Conservation (phyloP, 306 rosid genomes). For the Urtica urens region DNA sequence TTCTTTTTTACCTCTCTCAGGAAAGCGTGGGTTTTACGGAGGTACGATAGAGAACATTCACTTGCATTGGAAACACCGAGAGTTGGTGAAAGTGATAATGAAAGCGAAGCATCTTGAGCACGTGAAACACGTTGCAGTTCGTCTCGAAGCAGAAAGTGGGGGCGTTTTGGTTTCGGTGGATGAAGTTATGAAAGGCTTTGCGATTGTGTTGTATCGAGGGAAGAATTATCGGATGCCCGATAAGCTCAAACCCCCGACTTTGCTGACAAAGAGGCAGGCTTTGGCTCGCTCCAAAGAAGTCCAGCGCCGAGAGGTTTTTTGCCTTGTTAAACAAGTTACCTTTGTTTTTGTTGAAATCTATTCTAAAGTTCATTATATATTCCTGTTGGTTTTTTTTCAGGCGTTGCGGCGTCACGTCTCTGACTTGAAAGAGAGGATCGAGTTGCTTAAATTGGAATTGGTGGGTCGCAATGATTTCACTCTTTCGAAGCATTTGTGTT, state of each 20-base stretch:
- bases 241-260: conserved; percentile 52
- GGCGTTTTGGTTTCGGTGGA: conserved; percentile 81
- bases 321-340: too few species aligned
- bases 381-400: conserved; percentile 30
- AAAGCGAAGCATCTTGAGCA: conserved; percentile 58
- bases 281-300: conserved; percentile 74
- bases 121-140: conserved; percentile 66
- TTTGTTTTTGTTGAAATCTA: too few species aligned
- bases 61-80: conserved; percentile 86
- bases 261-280: conserved; percentile 69
- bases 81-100: conserved; percentile 74
- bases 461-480: conserved; percentile 13
- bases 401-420: conserved; percentile 65
- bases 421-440: conserved; percentile 58
- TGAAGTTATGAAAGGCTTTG: conserved; percentile 60
- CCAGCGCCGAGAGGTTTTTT: conserved; percentile 86
- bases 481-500: conserved; percentile 5
- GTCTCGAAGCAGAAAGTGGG: conserved; percentile 95
- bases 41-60: conserved; percentile 96
- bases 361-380: too few species aligned
- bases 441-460: conserved; percentile 54
- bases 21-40: conserved; percentile 69
- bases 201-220: conserved; percentile 71
- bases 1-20: conserved; percentile 41
- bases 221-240: conserved; percentile 63